phyloP scores from a whole-genome alignment of 2,329 filamentous ascomycete genomes.

The Fusarium azukiicola region DNA sequence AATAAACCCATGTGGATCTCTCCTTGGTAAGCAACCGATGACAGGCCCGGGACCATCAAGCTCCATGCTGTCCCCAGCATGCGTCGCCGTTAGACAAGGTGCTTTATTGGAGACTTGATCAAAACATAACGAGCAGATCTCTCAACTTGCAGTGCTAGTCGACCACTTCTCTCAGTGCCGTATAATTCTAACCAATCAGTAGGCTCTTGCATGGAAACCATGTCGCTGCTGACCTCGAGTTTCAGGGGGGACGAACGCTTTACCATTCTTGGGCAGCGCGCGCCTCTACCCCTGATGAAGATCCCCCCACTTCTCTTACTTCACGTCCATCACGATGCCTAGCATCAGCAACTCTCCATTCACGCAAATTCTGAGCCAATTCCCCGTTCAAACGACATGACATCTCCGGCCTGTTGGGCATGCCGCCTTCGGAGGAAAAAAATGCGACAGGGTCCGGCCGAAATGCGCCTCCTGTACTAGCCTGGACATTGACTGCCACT shows the following conservation, averaged over 20 bases:
- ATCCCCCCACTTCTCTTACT: constrained; percentile 1
- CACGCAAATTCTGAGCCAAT: neutral
- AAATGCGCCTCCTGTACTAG: neutral
- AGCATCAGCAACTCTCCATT: neutral
- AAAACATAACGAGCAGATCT: neutral
- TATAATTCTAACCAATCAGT: too few relatives aligned
- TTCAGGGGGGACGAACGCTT: neutral
- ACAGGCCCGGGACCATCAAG: too few relatives aligned
- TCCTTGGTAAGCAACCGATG: neutral
- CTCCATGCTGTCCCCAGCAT: too few relatives aligned
- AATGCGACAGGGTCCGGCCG: constrained; percentile 12
- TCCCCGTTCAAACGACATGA: neutral
- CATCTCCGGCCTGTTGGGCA: constrained; percentile 6
- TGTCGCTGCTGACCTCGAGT: neutral
- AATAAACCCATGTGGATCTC: neutral
- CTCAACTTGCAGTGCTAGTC: too few relatives aligned
- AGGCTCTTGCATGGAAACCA: neutral
- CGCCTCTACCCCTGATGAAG: neutral
- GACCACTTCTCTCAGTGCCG: too few relatives aligned
- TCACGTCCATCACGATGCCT: neutral
- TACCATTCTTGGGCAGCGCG: constrained; percentile 17
- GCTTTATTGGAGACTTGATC: neutral
- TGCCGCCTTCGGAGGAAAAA: constrained; percentile 21
- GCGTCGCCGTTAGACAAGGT: neutral
- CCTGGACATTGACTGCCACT: constrained; percentile 11